Conservation (phyloP, 805 yeast species). For the Ogataea polymorpha region DNA sequence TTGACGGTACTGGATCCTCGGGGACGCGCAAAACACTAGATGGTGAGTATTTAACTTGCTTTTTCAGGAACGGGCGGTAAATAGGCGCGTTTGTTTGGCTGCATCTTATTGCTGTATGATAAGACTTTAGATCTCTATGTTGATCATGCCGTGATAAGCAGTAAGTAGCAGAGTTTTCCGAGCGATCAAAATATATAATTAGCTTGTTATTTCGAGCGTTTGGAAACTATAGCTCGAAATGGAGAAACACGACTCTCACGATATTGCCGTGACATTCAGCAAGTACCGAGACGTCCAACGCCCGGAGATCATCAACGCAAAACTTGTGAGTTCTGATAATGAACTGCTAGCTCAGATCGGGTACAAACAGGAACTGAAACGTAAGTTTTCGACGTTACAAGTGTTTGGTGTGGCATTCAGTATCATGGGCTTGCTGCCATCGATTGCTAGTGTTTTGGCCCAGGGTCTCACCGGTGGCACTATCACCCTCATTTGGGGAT, state of each 20-base stretch:
- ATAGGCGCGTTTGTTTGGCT: not conserved
- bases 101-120: not conserved
- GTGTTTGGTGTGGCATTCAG: conserved; percentile 63
- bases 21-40: not conserved
- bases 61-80: conserved; percentile 1
- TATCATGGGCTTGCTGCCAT: conserved; percentile 62
- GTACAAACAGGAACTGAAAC: conserved; percentile 59
- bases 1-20: not conserved
- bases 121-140: not conserved
- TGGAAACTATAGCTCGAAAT: not conserved
- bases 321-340: conserved; percentile 28
- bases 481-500: conserved; percentile 58
- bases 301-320: conserved; percentile 28
- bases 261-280: conserved; percentile 17
- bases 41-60: conserved; percentile 1
- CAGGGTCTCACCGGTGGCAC: conserved; percentile 57
- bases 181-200: too few species aligned
- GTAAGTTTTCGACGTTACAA: conserved; percentile 56
- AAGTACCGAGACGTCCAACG: conserved; percentile 14
- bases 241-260: conserved; percentile 9
- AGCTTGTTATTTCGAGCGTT: too few species aligned
- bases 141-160: too few species aligned
- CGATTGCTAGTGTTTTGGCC: conserved; percentile 55
- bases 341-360: conserved; percentile 51
- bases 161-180: too few species aligned